A percentile compares a stretch with the other conserved stretches of the same genome.
Conservation (phyloP, 306 rosid species). For the Prunus armeniaca region DNA sequence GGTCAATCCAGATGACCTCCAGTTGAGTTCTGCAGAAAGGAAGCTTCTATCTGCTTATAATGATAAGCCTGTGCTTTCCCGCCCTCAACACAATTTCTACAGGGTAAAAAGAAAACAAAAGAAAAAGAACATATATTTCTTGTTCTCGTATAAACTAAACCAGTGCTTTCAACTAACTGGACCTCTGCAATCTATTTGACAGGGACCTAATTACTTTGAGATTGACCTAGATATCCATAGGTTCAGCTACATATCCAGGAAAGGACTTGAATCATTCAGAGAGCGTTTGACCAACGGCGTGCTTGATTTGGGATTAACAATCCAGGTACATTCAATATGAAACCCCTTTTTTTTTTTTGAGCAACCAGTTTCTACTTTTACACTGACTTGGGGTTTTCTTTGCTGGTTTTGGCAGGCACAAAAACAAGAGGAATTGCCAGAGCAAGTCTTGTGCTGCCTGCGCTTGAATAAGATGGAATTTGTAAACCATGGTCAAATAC, state of each 20-base stretch:
- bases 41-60: conserved; percentile 75
- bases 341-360: no score
- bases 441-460: conserved; percentile 76
- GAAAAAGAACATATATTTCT: background rate
- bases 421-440: conserved; percentile 86
- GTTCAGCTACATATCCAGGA: conserved; percentile 89
- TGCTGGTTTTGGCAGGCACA: conserved; percentile 60
- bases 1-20: conserved; percentile 83
- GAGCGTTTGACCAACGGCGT: conserved; percentile 66
- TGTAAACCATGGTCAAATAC: conserved; percentile 77
- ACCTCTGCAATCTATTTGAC: conserved; percentile 1
- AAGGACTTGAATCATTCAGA: conserved; percentile 80
- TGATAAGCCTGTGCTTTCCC: conserved; percentile 90
- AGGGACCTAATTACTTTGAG: conserved; percentile 92
- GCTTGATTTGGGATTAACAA: conserved; percentile 81
- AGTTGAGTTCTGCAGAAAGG: conserved; percentile 61
- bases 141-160: background rate
- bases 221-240: conserved; percentile 92
- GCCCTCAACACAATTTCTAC: conserved; percentile 86
- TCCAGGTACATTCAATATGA: conserved; percentile 52
- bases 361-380: background rate
- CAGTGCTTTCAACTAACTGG: background rate
- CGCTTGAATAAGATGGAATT: conserved; percentile 77
- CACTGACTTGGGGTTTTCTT: background rate
- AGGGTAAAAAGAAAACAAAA: conserved; percentile 36